phyloP scores from a whole-genome alignment of 2,329 filamentous ascomycete genomes.

The Amylocarpus encephaloides region DNA sequence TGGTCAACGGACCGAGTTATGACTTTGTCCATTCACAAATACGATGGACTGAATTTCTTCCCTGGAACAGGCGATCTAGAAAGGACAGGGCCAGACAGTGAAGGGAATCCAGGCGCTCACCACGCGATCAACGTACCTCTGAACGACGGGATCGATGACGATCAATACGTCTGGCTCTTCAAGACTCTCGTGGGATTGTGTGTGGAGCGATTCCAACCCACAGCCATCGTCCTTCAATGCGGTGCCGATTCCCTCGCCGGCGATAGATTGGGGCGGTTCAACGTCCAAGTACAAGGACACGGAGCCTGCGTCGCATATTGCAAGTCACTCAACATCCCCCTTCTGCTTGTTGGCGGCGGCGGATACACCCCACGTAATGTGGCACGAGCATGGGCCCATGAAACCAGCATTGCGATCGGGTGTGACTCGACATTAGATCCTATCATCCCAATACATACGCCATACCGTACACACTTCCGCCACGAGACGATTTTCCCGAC shows the following conservation, averaged over 20 bases:
- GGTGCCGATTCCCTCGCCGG: slow-evolving; percentile 92
- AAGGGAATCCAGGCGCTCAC: slow-evolving; percentile 80
- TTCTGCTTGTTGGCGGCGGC: slow-evolving; percentile 88
- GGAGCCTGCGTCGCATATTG: slow-evolving; percentile 85
- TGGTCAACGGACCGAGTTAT: slow-evolving; percentile 85
- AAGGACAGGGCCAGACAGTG: slow-evolving; percentile 75
- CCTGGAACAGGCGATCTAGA: slow-evolving; percentile 84
- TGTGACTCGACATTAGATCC: slow-evolving; percentile 63
- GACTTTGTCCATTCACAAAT: slow-evolving; percentile 95
- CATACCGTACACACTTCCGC: slow-evolving; percentile 83
- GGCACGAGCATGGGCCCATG: slow-evolving; percentile 92
- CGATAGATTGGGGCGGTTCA: slow-evolving; percentile 90
- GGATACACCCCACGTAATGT: slow-evolving; percentile 97
- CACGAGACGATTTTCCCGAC: slow-evolving; percentile 83
- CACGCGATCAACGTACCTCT: slow-evolving; percentile 88
- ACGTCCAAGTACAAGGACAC: slow-evolving; percentile 91
- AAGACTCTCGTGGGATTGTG: slow-evolving; percentile 71
- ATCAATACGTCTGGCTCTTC: slow-evolving; percentile 82
- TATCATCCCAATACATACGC: slow-evolving; percentile 70
- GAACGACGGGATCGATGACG: slow-evolving; percentile 84
- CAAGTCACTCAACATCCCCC: slow-evolving; percentile 71
- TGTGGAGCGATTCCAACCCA: slow-evolving; percentile 77
- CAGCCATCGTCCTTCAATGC: slow-evolving; percentile 89
- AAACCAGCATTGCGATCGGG: slow-evolving; percentile 84
- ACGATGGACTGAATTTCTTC: slow-evolving; percentile 77